Percentiles rank a stretch among this genome's conserved stretches.
Conservation (phyloP, 441 rosid species). For the Mallotus repandus region DNA sequence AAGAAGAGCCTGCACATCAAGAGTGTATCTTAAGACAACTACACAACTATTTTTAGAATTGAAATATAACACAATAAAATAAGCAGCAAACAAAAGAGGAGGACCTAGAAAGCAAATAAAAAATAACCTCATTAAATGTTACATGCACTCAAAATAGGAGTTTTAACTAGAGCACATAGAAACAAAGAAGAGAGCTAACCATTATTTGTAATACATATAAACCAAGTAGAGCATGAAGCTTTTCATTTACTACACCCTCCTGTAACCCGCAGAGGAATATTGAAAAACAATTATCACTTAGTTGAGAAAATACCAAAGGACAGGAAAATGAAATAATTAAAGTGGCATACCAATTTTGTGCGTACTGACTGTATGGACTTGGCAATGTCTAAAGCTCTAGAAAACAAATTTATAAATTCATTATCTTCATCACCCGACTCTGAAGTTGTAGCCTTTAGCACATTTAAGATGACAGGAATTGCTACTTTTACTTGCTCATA, state of each 20-base stretch:
- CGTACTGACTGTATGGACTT: conserved; percentile 51
- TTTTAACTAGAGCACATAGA: conserved; percentile 9
- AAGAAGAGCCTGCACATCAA: conserved; percentile 56
- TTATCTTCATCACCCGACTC: conserved; percentile 36
- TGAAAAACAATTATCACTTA: conserved; percentile 14
- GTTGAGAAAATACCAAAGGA: conserved; percentile 1
- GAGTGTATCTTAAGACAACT: conserved; percentile 17
- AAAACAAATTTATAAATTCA: conserved; percentile 47
- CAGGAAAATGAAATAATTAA: conserved; percentile 6
- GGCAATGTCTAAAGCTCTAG: conserved; percentile 60
- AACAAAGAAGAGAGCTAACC: conserved; percentile 48
- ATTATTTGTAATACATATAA: conserved; percentile 64
- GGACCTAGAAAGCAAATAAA: not conserved
- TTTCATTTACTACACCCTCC: conserved; percentile 52
- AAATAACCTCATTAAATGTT: conserved; percentile 8
- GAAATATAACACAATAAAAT: not conserved
- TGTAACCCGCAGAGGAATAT: conserved; percentile 25
- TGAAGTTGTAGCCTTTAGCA: conserved; percentile 46
- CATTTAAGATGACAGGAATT: conserved; percentile 60
- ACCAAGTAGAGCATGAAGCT: conserved; percentile 65
- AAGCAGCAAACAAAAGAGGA: not conserved
- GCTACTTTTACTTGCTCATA: conserved; percentile 74
- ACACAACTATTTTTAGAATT: not conserved
- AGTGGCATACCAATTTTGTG: conserved; percentile 53
- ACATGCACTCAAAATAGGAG: not conserved